Evolutionary conservation across 352 stramenopile species (phyloP), one percentile per base, ranked within the genome.

Genomic region (Phytopythium litorale): DNA sequence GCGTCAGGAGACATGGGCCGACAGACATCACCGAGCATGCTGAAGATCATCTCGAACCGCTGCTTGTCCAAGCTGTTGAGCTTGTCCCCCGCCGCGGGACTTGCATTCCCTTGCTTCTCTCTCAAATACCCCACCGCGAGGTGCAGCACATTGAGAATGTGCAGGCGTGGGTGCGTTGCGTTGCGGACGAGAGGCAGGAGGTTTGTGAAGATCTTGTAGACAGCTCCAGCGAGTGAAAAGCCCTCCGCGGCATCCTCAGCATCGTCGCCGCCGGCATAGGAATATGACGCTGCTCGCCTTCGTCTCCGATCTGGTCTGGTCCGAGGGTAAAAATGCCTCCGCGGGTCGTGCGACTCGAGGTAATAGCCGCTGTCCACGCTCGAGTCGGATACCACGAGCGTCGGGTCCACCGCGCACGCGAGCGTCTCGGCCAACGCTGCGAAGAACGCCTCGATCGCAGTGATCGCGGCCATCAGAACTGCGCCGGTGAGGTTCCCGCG

Each of bases 391-490:
- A 79, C 70, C 25, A 82, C 50, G 12, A 75, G 77, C n/a, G 72
- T 68, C 2, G 82, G 82, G 19, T 88, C 75, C 33, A 88, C 49
- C 60, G 74, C 74, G 4, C 58, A 56, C 6, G 51, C 63, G 23
- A 58, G 57, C 4, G 74, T 63, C 15, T 74, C 65, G 19, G 67
- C 61, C 19, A 92, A 48, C 6, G 80, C 80, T 23, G 67, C 65
- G 38, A 92, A 23, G 25, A 89, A 75, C 12, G 79, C 73, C 53
- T 92, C 84, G 18, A 92, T 66, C 1, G 79, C 81, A 50, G 81
- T 81, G 33, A 91, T 54, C n/a, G 71, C 76, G 5, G 84, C 77
- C 54, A 92, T 74, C 16, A 81, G 69, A n/a, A 88, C 71, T 0
- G 78, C 80, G 4, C 73, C 70, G 0, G 75, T 67, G 15, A 78